Percentiles rank a stretch among this genome's conserved stretches.
Evolutionary conservation across 2,329 filamentous ascomycete species (phyloP).

Genomic region (Shiraia sp.): DNA sequence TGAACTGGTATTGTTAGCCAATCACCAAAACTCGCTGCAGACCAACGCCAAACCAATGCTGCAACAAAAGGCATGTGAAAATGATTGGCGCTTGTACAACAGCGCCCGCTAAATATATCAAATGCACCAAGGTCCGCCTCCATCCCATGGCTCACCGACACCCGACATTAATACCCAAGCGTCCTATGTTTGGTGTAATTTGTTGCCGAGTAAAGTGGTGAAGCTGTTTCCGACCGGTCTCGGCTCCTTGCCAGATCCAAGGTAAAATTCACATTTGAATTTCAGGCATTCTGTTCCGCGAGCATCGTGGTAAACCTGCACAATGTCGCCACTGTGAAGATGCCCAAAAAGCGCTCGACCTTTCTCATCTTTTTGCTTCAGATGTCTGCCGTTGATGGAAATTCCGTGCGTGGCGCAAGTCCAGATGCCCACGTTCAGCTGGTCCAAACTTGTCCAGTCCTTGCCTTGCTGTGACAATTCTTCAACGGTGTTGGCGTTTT

Average conservation of each 20-base stretch:
- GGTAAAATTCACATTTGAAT: constrained; percentile 50
- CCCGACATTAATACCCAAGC: neutral
- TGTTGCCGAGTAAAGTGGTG: constrained; percentile 18
- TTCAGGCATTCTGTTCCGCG: constrained; percentile 41
- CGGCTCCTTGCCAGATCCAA: constrained; percentile 42
- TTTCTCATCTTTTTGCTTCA: constrained; percentile 60
- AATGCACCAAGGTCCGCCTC: neutral
- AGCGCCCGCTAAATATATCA: constrained; percentile 8
- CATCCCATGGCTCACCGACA: no score
- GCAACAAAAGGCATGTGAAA: constrained; percentile 2
- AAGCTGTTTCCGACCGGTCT: constrained; percentile 33
- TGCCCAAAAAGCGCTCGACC: constrained; percentile 63
- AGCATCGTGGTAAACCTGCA: constrained; percentile 69
- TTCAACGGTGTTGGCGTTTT: constrained; percentile 63
- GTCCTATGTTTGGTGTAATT: constrained; percentile 7
- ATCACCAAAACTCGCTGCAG: no score
- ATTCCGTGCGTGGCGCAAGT: constrained; percentile 80
- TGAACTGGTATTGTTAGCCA: no score
- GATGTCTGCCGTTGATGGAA: constrained; percentile 70
- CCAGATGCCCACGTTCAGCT: constrained; percentile 71
- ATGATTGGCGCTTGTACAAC: neutral
- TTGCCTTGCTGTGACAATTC: constrained; percentile 51
- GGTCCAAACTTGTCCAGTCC: constrained; percentile 57
- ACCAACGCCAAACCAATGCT: constrained; percentile 4
- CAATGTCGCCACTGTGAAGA: constrained; percentile 75